These are phyloP conservation scores for Gleditsia sinensis DNA, from an alignment of 306 rosid species.

Conservation along the genomic window DNA sequence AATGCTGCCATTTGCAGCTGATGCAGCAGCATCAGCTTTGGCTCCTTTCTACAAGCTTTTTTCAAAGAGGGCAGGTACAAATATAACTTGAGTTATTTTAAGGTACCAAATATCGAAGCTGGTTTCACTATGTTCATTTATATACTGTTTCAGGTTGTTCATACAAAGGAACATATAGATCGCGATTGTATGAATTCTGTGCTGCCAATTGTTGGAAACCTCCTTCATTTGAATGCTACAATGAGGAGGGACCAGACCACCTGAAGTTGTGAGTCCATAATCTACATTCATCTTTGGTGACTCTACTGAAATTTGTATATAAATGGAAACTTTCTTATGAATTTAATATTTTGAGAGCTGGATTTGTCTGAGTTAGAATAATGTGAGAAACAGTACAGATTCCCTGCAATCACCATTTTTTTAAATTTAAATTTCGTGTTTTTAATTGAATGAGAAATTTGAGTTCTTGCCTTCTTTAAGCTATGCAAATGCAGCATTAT, in stretches of 20 bases:
- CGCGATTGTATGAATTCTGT: conserved; percentile 73
- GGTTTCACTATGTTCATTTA: conserved; percentile 3
- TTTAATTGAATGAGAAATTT: background rate
- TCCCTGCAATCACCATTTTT: background rate
- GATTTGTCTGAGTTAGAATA: background rate
- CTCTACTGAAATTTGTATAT: conserved; percentile 4
- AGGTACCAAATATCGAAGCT: conserved; percentile 25
- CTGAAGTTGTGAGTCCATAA: conserved; percentile 49
- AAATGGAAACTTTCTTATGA: background rate
- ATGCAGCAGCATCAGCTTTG: too few relatives aligned
- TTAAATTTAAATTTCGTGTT: background rate
- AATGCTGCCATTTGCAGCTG: too few relatives aligned
- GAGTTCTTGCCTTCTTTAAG: background rate
- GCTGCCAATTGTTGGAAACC: conserved; percentile 63
- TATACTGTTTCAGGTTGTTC: conserved; percentile 40
- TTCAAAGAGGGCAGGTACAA: conserved; percentile 51
- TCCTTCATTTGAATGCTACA: conserved; percentile 72
- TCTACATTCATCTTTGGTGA: conserved; percentile 1
- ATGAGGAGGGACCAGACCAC: conserved; percentile 85
- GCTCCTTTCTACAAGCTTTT: too few relatives aligned
- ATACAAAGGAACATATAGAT: conserved; percentile 52
- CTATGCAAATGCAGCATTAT: too few relatives aligned
- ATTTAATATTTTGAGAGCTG: background rate
- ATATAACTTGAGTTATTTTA: conserved; percentile 8
- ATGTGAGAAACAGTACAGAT: background rate